Percentiles rank a stretch among this genome's conserved stretches.
phyloP scores from a whole-genome alignment of 129 eudicot genomes.

The Mikania micrantha region DNA sequence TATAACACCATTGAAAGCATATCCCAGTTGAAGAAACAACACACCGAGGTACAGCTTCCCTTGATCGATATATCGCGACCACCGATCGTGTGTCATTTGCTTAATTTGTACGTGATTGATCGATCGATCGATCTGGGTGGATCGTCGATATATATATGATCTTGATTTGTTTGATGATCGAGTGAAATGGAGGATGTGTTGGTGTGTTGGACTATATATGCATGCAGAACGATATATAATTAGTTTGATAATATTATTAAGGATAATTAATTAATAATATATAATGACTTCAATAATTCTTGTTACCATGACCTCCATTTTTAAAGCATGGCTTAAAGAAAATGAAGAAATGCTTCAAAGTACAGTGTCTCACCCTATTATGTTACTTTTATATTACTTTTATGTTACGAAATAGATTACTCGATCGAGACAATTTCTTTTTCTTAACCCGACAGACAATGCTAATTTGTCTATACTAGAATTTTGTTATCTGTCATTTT shows the following conservation, averaged over 20 bases:
- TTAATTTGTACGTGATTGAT: too few relatives aligned
- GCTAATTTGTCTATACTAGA: constrained; percentile 10
- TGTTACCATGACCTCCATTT: background rate
- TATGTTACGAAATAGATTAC: constrained; percentile 15
- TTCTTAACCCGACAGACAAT: constrained; percentile 28
- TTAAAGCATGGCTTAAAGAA: constrained; percentile 14
- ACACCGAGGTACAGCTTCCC: constrained; percentile 56
- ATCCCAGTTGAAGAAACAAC: constrained; percentile 55
- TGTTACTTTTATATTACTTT: constrained; percentile 29
- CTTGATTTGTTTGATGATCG: constrained; percentile 5
- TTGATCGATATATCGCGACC: constrained; percentile 4
- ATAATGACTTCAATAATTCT: background rate
- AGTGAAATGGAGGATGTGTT: background rate
- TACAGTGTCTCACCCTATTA: constrained; percentile 12
- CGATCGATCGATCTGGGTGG: background rate
- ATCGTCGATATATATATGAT: background rate
- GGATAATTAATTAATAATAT: background rate
- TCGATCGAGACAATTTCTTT: constrained; percentile 16
- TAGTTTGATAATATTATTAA: too few relatives aligned
- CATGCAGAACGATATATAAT: background rate
- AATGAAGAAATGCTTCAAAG: constrained; percentile 10
- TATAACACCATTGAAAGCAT: constrained; percentile 53
- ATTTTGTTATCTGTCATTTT: constrained; percentile 18
- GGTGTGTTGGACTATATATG: constrained; percentile 10
- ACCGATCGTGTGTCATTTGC: constrained; percentile 21